Evolutionary conservation across 2,329 filamentous ascomycete genomes (phyloP).

Genomic region (Colletotrichum magnum): DNA sequence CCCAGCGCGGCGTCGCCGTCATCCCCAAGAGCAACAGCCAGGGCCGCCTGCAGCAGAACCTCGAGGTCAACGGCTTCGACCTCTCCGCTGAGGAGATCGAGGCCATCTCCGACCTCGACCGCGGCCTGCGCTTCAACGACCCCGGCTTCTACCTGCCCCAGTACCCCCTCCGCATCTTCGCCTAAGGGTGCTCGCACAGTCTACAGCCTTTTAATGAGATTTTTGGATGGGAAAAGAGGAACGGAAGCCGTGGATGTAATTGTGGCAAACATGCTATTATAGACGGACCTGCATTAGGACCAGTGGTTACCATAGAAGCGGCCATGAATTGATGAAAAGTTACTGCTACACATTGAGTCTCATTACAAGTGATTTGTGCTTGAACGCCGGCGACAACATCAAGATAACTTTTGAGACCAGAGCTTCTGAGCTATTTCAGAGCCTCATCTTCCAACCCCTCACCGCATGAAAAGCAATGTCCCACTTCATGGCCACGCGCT

Average conservation of each 20-base stretch:
- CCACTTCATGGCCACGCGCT: neutral
- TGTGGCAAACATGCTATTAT: neutral
- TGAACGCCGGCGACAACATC: neutral
- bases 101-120: conserved; percentile 67
- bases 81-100: conserved; percentile 68
- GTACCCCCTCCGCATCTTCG: conserved; percentile 68
- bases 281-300: neutral
- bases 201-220: conserved; percentile 3
- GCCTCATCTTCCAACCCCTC: too few relatives aligned
- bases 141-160: conserved; percentile 56
- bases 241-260: neutral
- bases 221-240: neutral
- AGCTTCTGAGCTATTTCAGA: too few relatives aligned
- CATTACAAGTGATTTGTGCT: neutral
- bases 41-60: conserved; percentile 65
- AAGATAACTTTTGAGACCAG: too few relatives aligned
- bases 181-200: conserved; percentile 47
- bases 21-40: conserved; percentile 75
- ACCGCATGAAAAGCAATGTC: too few relatives aligned
- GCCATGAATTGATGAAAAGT: conserved; percentile 24
- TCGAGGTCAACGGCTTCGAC: conserved; percentile 70
- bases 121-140: conserved; percentile 73
- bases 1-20: conserved; percentile 73
- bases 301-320: conserved; percentile 3
- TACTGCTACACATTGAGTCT: neutral